Percentiles rank a stretch among this genome's conserved stretches.
These are phyloP conservation scores for Uronychia setigera DNA, from an alignment of 73 alveolate genomes.

Conservation along the genomic window DNA sequence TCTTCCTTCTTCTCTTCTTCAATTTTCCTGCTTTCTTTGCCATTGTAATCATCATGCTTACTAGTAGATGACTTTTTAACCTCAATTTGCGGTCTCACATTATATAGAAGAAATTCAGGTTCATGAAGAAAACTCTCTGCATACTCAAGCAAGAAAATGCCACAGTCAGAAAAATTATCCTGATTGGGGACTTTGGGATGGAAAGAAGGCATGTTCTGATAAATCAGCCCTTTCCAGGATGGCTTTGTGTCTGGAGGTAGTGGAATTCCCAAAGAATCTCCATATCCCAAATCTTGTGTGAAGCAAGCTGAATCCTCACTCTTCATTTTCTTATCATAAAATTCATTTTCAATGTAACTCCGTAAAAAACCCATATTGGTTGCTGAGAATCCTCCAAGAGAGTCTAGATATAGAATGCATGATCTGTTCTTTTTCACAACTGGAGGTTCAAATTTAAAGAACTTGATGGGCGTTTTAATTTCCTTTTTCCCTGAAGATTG, in stretches of 20 bases:
- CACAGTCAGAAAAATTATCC: constrained; percentile 32
- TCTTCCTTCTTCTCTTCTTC: too few relatives aligned
- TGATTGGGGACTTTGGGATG: constrained; percentile 29
- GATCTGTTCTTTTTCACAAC: constrained; percentile 5
- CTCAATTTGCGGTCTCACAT: background rate
- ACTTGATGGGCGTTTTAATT: background rate
- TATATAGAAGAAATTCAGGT: constrained; percentile 21
- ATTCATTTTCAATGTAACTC: constrained; percentile 28
- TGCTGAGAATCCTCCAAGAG: background rate
- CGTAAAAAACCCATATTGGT: constrained; percentile 6
- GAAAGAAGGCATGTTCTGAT: constrained; percentile 13
- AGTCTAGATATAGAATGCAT: constrained; percentile 40
- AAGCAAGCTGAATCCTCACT: background rate
- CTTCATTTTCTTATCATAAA: constrained; percentile 19
- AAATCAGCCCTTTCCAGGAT: constrained; percentile 11
- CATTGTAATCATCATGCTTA: too few relatives aligned
- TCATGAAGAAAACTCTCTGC: constrained; percentile 36
- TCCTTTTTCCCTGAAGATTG: background rate
- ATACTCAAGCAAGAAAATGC: constrained; percentile 42
- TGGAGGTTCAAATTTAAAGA: background rate
- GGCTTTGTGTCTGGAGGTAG: background rate
- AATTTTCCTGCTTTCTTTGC: too few relatives aligned
- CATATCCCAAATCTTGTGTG: background rate
- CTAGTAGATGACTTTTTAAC: too few relatives aligned
- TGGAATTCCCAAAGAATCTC: background rate